Conservation (phyloP, 75 land plant species). For the Pinus albicaulis region DNA sequence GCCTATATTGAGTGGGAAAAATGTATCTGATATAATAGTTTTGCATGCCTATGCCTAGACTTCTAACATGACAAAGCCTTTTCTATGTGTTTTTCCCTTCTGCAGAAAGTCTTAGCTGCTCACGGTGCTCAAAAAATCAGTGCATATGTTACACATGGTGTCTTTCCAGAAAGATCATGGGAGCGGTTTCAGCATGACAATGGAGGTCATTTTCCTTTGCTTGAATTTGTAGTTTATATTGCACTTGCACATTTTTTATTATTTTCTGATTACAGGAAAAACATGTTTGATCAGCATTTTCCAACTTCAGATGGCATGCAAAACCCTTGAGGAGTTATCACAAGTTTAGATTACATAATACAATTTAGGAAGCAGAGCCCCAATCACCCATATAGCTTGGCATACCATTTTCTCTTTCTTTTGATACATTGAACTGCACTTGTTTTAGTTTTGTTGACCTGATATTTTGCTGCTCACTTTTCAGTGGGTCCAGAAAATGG, state of each 20-base stretch:
- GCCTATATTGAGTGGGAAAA: neutral
- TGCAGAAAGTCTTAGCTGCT: conserved; percentile 78
- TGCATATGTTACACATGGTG: conserved; percentile 97
- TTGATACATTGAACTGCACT: neutral
- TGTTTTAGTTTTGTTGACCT: neutral
- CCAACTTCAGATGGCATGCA: neutral
- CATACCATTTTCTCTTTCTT: neutral
- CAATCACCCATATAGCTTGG: neutral
- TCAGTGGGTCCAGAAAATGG: conserved; percentile 42
- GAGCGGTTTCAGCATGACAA: conserved; percentile 64
- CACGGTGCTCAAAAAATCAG: conserved; percentile 91
- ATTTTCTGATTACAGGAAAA: neutral
- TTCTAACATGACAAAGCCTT: neutral
- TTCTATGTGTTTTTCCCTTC: conserved; percentile 2
- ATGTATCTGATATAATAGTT: neutral
- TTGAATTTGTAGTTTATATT: neutral
- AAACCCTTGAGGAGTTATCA: neutral
- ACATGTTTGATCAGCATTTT: neutral
- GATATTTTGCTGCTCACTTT: neutral
- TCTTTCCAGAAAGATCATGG: conserved; percentile 91
- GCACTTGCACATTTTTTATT: conserved; percentile 1
- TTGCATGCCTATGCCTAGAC: neutral
- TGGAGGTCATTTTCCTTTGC: conserved; percentile 37
- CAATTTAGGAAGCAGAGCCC: neutral
- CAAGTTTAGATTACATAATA: neutral